phyloP scores from a whole-genome alignment of 2,329 filamentous ascomycete species.

The Calonectria ilicicola region DNA sequence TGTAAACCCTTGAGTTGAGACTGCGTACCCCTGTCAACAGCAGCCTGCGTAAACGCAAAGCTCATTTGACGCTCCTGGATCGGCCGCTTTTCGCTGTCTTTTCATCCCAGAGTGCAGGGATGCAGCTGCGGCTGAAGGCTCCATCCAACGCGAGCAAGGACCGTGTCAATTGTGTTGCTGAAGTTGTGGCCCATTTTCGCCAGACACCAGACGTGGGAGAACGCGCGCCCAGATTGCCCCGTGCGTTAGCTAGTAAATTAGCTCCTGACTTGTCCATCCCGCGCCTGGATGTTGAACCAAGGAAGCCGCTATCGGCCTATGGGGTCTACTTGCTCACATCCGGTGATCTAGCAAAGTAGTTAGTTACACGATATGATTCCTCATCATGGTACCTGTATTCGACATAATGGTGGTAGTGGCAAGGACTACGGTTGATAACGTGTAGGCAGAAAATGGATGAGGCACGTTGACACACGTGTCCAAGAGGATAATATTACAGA shows the following conservation, averaged over 20 bases:
- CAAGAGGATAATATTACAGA: too few relatives aligned
- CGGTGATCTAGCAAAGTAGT: neutral
- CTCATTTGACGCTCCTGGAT: neutral
- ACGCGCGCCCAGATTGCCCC: neutral
- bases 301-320: neutral
- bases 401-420: neutral
- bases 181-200: neutral
- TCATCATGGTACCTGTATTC: neutral
- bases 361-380: neutral
- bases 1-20: too few relatives aligned
- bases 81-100: neutral
- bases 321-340: neutral
- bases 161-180: neutral
- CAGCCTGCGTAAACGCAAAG: neutral
- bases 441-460: too few relatives aligned
- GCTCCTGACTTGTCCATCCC: neutral
- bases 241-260: neutral
- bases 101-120: neutral
- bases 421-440: neutral
- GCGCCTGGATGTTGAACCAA: neutral
- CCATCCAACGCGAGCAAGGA: neutral
- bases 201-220: neutral
- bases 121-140: neutral
- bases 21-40: too few relatives aligned
- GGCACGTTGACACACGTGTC: too few relatives aligned